Base-by-base conservation (phyloP, 1,284 basidiomycete species). In the Irpex lacteus region DNA sequence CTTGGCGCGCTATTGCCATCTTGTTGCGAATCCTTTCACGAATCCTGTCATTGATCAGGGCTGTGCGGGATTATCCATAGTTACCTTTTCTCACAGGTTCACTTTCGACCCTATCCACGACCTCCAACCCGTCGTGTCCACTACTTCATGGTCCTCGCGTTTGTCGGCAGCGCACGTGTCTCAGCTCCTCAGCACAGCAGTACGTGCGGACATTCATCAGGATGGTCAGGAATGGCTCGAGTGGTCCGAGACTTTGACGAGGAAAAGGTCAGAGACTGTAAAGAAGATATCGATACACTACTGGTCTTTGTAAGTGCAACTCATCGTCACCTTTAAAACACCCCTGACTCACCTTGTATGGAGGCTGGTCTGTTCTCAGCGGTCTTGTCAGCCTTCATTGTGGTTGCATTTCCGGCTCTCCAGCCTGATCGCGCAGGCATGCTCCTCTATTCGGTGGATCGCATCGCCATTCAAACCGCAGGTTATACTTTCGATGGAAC, bases 331-430 rank as follows among this genome's bases (percentile, higher is more conserved):
- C 26, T 26, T 26, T 26, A 26, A 26, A 26, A 26, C 26, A 26
- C 26, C 26, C 26, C 26, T 15, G 15, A 44, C 40, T 11, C 40
- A 44, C 13, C 15, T n/a, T n/a, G 18, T 38, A n/a, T 21, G 8
- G 9, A 57, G 55, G 26, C 55, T 57, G 55, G 55, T 57, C 26
- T 57, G 7, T 57, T 13, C 55, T 57, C 55, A 8, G 55, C 55
- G 9, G 55, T 57, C 55, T 8, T 57, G 8, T 11, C 55, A 26
- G 55, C 55, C 32, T 57, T 57, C 26, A 9, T 57, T 38, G 32
- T 57, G 6, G 19, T n/a, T 15, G 19, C 55, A n/a, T 57, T 26
- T 38, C 13, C 11, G 36, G 18, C 13, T 15, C 26, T 57, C 7
- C 18, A 26, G 8, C 19, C 19, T 26, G 55, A 57, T 21, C 8